Evolutionary conservation across 768 basidiomycete genomes (phyloP), one percentile per base, ranked within the genome.

Genomic region (Mycena kentingensis): DNA sequence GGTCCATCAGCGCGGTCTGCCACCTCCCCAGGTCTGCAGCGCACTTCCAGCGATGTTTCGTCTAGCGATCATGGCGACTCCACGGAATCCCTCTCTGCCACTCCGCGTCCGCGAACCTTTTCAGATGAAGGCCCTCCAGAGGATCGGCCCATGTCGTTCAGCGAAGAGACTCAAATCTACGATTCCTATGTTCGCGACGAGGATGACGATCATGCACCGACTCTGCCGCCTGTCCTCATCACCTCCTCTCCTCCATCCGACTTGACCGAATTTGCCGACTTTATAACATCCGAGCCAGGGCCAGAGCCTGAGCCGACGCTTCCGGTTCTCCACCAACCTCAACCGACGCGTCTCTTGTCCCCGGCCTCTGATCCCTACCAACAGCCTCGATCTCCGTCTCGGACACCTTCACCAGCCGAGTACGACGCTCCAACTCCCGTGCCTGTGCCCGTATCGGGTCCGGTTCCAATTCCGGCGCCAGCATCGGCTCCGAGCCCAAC

Each of bases 111-210:
- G 53, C 70, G 69, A 62, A 76, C 73, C 16, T 67, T 74, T 68
- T 81, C 81, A 15, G 78, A 80, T 36, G 80, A 81, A 29, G 70
- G 75, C 15, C 62, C 65, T 27, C 68, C 58, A 39, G 62, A 53
- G 31, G 58, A 66, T 27, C 68, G 87, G 45, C 88, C 88, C 2
- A 84, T 90, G 37, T 87, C 88, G 1, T 92, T 85, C 62, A 87
- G 84, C 52, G 90, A 92, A 54, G 93, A 94, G 58, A 70, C 83
- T 3, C 80, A 79, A 31, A 94, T 96, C 55, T 92, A 88, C 64
- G 93, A 95, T 60, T 81, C 91, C 11, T 96, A 98, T 63, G 82
- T 73, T 19, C 67, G 74, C 35, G 79, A 77, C 31, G 84, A 84
- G 7, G 80, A 84, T 5, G 80, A 83, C 10, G 69, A 69, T 16